Evolutionary conservation across 805 yeast species (phyloP).

Genomic region (Wickerhamomyces chaumierensis): DNA sequence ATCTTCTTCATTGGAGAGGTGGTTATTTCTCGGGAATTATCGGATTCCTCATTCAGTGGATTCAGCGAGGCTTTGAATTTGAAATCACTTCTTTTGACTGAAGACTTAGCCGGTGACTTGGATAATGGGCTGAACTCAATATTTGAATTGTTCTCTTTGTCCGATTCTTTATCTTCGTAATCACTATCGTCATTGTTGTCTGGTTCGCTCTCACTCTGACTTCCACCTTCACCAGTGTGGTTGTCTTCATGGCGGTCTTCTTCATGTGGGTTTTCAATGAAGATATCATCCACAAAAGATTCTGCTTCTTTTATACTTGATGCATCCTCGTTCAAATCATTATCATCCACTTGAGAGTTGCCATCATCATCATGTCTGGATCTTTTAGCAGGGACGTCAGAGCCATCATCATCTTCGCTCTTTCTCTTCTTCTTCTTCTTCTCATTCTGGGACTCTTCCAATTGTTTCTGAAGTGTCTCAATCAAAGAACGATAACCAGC

Average conservation of each 20-base stretch:
- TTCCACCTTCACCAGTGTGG: conserved; percentile 1
- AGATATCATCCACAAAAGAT: background rate
- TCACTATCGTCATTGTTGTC: too few species aligned
- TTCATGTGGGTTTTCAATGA: background rate
- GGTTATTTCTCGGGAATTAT: background rate
- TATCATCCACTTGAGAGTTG: background rate
- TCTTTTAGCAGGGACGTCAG: background rate
- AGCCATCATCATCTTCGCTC: too few species aligned
- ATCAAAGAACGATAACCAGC: background rate
- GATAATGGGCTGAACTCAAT: background rate
- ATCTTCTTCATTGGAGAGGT: background rate
- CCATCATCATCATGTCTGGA: background rate
- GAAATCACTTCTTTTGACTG: background rate
- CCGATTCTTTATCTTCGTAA: conserved; percentile 5
- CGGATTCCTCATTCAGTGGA: background rate
- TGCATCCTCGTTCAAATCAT: background rate
- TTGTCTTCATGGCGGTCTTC: background rate
- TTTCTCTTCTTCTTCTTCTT: background rate
- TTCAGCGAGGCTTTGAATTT: background rate
- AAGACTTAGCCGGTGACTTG: background rate
- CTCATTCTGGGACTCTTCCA: background rate
- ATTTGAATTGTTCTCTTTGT: conserved; percentile 5
- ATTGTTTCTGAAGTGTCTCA: background rate
- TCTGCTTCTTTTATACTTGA: background rate
- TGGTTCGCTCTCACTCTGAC: too few species aligned